A percentile compares a stretch with the other conserved stretches of the same genome.
phyloP scores from a whole-genome alignment of 176 grass and related monocot species.

The Rhynchospora pubera region DNA sequence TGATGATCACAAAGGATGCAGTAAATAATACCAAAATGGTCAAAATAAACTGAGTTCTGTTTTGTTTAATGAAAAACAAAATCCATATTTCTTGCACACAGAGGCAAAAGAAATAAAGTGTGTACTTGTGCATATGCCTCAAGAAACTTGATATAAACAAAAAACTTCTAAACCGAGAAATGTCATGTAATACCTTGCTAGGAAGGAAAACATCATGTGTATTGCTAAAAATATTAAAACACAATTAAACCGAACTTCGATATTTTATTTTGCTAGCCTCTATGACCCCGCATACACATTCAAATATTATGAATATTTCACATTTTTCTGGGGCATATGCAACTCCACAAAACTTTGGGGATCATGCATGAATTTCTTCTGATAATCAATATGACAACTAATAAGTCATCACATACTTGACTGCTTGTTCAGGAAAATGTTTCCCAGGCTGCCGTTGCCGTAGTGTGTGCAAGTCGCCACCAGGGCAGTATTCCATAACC shows the following conservation, averaged over 20 bases:
- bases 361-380: background rate
- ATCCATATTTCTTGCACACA: background rate
- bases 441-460: conserved; percentile 66
- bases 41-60: conserved; percentile 11
- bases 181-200: background rate
- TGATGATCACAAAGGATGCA: background rate
- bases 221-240: background rate
- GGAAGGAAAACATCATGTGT: background rate
- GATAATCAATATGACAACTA: background rate
- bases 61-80: background rate
- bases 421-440: conserved; percentile 76
- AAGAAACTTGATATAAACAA: background rate
- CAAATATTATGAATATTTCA: background rate
- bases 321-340: background rate
- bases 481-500: conserved; percentile 81
- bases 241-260: background rate
- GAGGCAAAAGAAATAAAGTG: background rate
- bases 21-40: conserved; percentile 12
- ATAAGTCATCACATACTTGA: conserved; percentile 57
- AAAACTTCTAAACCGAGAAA: background rate
- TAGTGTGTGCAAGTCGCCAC: conserved; percentile 68
- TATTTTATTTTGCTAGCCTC: background rate
- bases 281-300: background rate
- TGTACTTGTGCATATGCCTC: background rate
- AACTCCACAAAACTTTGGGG: background rate